A percentile compares a stretch with the other conserved stretches of the same genome.
Evolutionary conservation across 2,329 filamentous ascomycete species (phyloP).

Genomic region (Coleophoma cylindrospora): DNA sequence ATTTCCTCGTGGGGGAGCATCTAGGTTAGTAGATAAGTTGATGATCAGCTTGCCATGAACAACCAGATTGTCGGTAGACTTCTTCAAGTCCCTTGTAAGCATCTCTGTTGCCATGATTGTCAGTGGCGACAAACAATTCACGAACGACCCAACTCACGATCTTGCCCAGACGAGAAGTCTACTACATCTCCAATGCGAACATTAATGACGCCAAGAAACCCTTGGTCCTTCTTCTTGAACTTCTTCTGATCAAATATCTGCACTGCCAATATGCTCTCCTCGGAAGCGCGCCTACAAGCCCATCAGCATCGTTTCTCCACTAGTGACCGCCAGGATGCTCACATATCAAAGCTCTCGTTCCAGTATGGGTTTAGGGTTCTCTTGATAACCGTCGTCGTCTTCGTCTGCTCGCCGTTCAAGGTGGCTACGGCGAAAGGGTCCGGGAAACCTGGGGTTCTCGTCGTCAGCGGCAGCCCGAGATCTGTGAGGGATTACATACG

Average conservation of each 20-base stretch:
- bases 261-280: constrained; percentile 94
- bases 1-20: constrained; percentile 57
- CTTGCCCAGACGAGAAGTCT: constrained; percentile 81
- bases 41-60: constrained; percentile 97
- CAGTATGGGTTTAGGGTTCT: constrained; percentile 99
- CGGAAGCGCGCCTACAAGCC: constrained; percentile 70
- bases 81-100: constrained; percentile 95
- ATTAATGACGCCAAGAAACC: constrained; percentile 96
- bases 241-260: constrained; percentile 99
- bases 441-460: constrained; percentile 67
- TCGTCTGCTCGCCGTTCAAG: constrained; percentile 95
- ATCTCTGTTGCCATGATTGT: constrained; percentile 58
- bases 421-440: constrained; percentile 98
- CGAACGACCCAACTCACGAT: constrained; percentile 58
- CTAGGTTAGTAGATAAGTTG: constrained; percentile 88
- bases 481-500: constrained; percentile 55
- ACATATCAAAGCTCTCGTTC: constrained; percentile 99
- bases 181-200: constrained; percentile 93
- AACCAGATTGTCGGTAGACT: constrained; percentile 95
- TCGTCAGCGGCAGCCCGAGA: constrained; percentile 8
- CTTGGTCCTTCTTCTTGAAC: constrained; percentile 99
- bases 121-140: neutral
- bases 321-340: constrained; percentile 7
- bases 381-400: constrained; percentile 96
- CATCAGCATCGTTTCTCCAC: constrained; percentile 12